phyloP scores from a whole-genome alignment of 2,329 filamentous ascomycete species.

The Colletotrichum horii region DNA sequence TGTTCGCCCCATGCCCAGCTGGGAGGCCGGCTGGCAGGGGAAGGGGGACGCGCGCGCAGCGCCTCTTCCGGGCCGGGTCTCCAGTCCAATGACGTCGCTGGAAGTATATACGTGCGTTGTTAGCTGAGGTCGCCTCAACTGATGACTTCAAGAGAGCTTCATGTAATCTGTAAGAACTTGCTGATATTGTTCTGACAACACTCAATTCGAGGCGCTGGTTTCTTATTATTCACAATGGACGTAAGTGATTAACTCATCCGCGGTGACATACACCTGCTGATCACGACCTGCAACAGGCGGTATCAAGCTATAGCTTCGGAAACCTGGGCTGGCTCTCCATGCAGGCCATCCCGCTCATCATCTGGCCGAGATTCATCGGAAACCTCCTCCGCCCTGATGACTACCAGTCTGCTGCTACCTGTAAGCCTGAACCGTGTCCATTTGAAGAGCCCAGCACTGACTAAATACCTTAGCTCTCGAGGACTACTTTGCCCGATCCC shows the following conservation, averaged over 20 bases:
- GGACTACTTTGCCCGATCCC: constrained; percentile 74
- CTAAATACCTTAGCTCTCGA: constrained; percentile 58
- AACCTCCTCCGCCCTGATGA: constrained; percentile 44
- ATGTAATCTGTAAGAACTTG: background rate
- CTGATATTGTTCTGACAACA: background rate
- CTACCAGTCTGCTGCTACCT: constrained; percentile 25
- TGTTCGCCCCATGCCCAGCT: background rate
- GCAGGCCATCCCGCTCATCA: constrained; percentile 52
- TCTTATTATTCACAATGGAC: constrained; percentile 26
- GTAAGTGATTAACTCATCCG: constrained; percentile 20
- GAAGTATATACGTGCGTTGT: background rate
- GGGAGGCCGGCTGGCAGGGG: background rate
- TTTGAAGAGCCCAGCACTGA: no score
- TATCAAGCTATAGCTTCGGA: constrained; percentile 55
- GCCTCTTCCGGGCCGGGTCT: background rate
- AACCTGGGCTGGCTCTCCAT: constrained; percentile 56
- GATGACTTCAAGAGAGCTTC: background rate
- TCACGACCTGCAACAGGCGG: constrained; percentile 39
- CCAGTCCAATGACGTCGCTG: constrained; percentile 18
- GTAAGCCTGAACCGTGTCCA: no score
- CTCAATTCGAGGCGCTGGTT: background rate
- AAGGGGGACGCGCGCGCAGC: background rate
- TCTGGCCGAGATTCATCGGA: constrained; percentile 53
- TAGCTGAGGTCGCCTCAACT: background rate
- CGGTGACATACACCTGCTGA: background rate